phyloP scores from a whole-genome alignment of 2,329 filamentous ascomycete species.

The Talaromyces sp. region DNA sequence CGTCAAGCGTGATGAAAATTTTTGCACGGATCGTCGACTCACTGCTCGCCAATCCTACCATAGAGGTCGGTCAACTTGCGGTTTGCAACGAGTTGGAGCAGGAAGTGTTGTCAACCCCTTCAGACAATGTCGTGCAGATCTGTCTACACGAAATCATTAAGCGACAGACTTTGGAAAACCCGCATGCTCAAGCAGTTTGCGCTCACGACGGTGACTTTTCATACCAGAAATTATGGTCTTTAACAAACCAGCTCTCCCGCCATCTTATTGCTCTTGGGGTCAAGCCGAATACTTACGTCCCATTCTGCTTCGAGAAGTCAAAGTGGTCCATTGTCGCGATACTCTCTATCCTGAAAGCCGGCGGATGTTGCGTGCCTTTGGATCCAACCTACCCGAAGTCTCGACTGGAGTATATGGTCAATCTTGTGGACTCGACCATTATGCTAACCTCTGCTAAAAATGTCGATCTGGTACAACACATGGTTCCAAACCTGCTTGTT shows the following conservation, averaged over 20 bases:
- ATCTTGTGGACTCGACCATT: not conserved
- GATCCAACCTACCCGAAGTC: slow-evolving; percentile 16
- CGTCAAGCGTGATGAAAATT: not conserved
- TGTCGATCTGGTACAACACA: not conserved
- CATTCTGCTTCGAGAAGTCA: slow-evolving; percentile 18
- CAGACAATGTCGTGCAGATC: slow-evolving; percentile 3
- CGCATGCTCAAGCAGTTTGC: slow-evolving; percentile 23
- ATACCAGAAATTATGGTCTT: slow-evolving; percentile 27
- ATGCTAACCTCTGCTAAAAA: not conserved
- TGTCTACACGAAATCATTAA: not conserved
- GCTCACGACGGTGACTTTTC: slow-evolving; percentile 29
- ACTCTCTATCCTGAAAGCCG: slow-evolving; percentile 16
- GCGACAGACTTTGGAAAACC: slow-evolving; percentile 2
- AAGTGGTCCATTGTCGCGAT: slow-evolving; percentile 13
- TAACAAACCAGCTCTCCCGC: slow-evolving; percentile 26
- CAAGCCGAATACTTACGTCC: slow-evolving; percentile 21
- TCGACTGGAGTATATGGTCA: not conserved
- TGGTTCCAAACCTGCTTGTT: slow-evolving; percentile 21
- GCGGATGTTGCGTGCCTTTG: slow-evolving; percentile 11
- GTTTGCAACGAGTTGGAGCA: not conserved
- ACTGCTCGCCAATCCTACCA: not conserved
- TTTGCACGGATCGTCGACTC: not conserved
- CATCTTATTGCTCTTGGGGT: slow-evolving; percentile 27
- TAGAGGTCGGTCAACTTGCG: not conserved
- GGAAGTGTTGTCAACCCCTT: not conserved